Evolutionary conservation across 2,329 filamentous ascomycete species (phyloP).

Genomic region (Microsporum ferrugineum): DNA sequence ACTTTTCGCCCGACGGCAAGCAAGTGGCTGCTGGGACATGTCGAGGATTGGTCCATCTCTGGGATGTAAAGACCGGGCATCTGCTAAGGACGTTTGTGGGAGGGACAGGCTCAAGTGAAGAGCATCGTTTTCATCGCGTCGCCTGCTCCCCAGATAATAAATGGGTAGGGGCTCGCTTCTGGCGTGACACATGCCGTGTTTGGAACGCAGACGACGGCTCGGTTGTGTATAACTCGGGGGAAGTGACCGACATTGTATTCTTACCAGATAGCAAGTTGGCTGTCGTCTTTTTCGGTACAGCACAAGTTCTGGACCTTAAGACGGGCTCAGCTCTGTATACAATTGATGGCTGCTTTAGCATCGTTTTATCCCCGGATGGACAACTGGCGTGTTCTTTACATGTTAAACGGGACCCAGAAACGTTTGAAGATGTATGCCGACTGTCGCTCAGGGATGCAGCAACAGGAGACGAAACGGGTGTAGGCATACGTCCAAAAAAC

Average conservation of each 20-base stretch:
- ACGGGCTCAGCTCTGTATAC: neutral
- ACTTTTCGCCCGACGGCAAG: neutral
- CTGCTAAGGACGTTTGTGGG: neutral
- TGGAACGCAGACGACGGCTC: neutral
- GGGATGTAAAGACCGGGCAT: neutral
- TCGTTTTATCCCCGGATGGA: neutral
- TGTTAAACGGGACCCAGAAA: too few species aligned
- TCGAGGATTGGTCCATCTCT: neutral
- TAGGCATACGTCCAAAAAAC: neutral
- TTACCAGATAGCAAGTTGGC: neutral
- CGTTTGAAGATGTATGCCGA: too few species aligned
- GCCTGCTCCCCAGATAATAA: neutral
- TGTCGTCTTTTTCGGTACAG: neutral
- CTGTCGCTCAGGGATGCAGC: neutral
- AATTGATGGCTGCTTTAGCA: neutral
- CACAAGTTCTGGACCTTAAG: neutral
- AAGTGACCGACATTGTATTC: neutral
- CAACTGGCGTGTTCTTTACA: neutral
- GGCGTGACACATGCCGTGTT: neutral
- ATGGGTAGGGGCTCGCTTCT: neutral
- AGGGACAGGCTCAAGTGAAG: neutral
- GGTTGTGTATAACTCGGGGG: neutral
- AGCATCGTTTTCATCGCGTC: neutral
- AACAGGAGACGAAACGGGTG: neutral
- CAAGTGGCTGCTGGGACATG: neutral